Percentiles rank a stretch among this genome's conserved stretches.
Evolutionary conservation across 352 stramenopile genomes (phyloP).

Genomic region (Albugo laibachii): DNA sequence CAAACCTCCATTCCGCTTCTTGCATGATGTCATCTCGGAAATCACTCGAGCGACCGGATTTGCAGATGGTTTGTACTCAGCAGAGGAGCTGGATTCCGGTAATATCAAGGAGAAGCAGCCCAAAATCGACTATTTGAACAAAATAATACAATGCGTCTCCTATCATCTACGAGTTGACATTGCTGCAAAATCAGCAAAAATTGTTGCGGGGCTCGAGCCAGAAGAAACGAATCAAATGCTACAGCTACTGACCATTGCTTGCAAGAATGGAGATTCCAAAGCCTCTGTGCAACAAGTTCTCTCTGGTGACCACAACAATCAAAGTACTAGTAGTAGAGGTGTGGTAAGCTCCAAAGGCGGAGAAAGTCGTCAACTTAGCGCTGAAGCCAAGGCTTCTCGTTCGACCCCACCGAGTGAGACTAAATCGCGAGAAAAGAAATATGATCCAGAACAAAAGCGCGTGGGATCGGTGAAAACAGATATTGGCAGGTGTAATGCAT

Average conservation of each 20-base stretch:
- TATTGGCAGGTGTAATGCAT: slow-evolving; percentile 24
- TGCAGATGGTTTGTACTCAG: slow-evolving; percentile 61
- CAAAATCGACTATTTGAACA: slow-evolving; percentile 82
- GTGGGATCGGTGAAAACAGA: slow-evolving; percentile 6
- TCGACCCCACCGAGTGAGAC: slow-evolving; percentile 34
- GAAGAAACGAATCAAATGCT: slow-evolving; percentile 89
- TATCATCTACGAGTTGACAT: slow-evolving; percentile 69
- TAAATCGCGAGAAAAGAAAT: slow-evolving; percentile 24
- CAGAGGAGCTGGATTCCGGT: slow-evolving; percentile 77
- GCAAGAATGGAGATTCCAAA: slow-evolving; percentile 30
- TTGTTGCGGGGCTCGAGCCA: slow-evolving; percentile 84
- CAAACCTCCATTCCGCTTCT: slow-evolving; percentile 77
- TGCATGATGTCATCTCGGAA: slow-evolving; percentile 72
- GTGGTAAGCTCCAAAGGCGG: slow-evolving; percentile 1
- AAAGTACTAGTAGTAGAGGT: slow-evolving; percentile 1
- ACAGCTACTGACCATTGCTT: slow-evolving; percentile 76
- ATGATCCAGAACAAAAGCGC: slow-evolving; percentile 11
- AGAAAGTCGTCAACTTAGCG: slow-evolving; percentile 24
- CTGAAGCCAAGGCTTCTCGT: slow-evolving; percentile 34
- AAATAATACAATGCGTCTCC: slow-evolving; percentile 81
- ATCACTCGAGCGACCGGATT: slow-evolving; percentile 66
- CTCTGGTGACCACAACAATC: slow-evolving; percentile 24
- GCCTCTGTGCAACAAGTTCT: slow-evolving; percentile 58
- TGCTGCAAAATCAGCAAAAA: slow-evolving; percentile 75
- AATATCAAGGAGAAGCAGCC: slow-evolving; percentile 86